phyloP scores from a whole-genome alignment of 2,329 filamentous ascomycete species.

The Arthroderma sp. region DNA sequence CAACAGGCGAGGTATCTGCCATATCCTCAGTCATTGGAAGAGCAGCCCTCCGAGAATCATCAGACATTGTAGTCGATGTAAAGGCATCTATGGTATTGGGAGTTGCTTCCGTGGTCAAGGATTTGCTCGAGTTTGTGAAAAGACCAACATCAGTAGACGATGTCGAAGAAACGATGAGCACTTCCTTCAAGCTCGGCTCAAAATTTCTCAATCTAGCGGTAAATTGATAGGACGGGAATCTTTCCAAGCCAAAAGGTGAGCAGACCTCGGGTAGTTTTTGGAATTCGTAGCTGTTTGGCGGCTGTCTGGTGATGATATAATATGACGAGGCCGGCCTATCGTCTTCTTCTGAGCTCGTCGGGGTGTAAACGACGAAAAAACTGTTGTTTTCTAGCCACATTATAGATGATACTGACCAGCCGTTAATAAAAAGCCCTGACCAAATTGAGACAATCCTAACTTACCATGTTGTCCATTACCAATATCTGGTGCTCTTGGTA shows the following conservation, averaged over 20 bases:
- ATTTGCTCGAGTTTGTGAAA: slow-evolving; percentile 57
- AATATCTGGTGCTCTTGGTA: slow-evolving; percentile 62
- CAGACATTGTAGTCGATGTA: slow-evolving; percentile 56
- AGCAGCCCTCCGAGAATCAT: slow-evolving; percentile 62
- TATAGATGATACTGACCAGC: slow-evolving; percentile 53
- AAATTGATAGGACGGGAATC: slow-evolving; percentile 60
- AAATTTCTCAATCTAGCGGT: slow-evolving; percentile 67
- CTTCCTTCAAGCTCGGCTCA: slow-evolving; percentile 64
- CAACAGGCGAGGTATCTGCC: slow-evolving; percentile 64
- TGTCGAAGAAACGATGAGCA: slow-evolving; percentile 71
- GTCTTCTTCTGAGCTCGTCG: slow-evolving; percentile 41
- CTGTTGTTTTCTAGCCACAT: slow-evolving; percentile 80
- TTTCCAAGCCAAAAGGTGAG: slow-evolving; percentile 53
- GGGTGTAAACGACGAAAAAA: slow-evolving; percentile 68
- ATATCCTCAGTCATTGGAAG: slow-evolving; percentile 55
- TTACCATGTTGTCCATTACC: slow-evolving; percentile 53
- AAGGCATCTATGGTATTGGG: slow-evolving; percentile 54
- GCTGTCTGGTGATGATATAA: slow-evolving; percentile 60
- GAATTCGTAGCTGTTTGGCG: slow-evolving; percentile 45
- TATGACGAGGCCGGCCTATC: slow-evolving; percentile 54
- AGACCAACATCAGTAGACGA: slow-evolving; percentile 67
- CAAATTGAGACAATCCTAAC: slow-evolving; percentile 16
- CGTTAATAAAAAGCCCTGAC: slow-evolving; percentile 3
- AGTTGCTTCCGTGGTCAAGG: slow-evolving; percentile 49
- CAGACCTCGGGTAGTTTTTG: slow-evolving; percentile 65